phyloP scores from a whole-genome alignment of 2,329 filamentous ascomycete species.

The Ceratocystis cacaofunesta region DNA sequence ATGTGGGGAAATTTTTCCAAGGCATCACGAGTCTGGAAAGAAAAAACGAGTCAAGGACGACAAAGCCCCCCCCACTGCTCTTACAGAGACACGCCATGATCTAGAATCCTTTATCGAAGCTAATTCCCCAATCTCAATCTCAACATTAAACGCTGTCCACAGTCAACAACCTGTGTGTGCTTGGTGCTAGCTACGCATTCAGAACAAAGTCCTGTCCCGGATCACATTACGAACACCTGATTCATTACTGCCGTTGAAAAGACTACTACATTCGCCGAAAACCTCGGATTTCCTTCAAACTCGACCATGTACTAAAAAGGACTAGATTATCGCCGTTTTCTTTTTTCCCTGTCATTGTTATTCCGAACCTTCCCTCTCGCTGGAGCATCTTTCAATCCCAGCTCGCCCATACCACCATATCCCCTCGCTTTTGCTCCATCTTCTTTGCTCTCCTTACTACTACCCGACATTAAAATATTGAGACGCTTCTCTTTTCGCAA shows the following conservation, averaged over 20 bases:
- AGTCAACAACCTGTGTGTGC: not conserved
- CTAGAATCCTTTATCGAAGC: not conserved
- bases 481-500: not conserved
- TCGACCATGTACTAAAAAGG: not conserved
- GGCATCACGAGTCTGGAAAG: not conserved
- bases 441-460: no score
- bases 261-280: not conserved
- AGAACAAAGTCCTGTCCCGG: not conserved
- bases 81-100: not conserved
- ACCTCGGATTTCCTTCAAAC: not conserved
- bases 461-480: no score
- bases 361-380: not conserved
- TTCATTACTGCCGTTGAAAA: not conserved
- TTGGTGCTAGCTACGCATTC: not conserved
- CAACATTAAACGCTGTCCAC: not conserved
- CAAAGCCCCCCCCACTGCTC: not conserved
- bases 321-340: not conserved
- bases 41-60: not conserved
- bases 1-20: not conserved
- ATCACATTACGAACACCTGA: no score
- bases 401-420: not conserved
- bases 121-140: no score
- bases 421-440: not conserved
- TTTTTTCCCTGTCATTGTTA: not conserved
- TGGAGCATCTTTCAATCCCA: not conserved